Conservation (phyloP, 345 rosid species). For the Xanthoceras sorbifolium region DNA sequence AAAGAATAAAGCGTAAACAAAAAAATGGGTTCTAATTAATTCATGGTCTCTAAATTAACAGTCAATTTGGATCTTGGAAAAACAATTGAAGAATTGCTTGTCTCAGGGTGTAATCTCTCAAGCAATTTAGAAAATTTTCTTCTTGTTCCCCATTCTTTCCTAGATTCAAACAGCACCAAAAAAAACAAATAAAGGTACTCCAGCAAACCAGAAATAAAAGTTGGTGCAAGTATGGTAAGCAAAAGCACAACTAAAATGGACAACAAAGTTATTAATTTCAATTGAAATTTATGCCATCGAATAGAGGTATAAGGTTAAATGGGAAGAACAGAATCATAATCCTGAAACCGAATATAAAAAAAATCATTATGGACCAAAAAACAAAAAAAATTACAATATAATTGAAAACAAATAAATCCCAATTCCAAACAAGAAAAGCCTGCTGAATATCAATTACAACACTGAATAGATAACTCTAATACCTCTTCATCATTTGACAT, state of each 20-base stretch:
- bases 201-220: neutral
- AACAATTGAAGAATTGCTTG: constrained; percentile 10
- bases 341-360: neutral
- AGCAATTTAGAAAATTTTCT: neutral
- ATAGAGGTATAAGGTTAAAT: neutral
- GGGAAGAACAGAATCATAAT: constrained; percentile 6
- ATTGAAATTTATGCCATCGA: neutral
- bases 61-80: constrained; percentile 1
- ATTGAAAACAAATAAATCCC: neutral
- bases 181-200: neutral
- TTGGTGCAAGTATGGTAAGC: neutral
- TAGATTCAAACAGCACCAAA: neutral
- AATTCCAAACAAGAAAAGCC: neutral
- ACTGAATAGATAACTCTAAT: constrained; percentile 12
- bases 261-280: neutral
- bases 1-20: constrained; percentile 7
- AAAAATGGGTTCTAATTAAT: constrained; percentile 18
- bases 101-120: neutral
- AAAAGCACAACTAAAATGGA: neutral
- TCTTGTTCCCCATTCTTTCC: neutral
- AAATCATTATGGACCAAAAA: neutral
- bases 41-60: constrained; percentile 1
- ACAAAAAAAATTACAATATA: neutral
- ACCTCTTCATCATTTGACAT: constrained; percentile 58
- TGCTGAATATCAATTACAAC: neutral